Percentiles rank a stretch among this genome's conserved stretches.
Evolutionary conservation across 2,329 filamentous ascomycete species (phyloP).

Genomic region (Aspergillus japonicus): DNA sequence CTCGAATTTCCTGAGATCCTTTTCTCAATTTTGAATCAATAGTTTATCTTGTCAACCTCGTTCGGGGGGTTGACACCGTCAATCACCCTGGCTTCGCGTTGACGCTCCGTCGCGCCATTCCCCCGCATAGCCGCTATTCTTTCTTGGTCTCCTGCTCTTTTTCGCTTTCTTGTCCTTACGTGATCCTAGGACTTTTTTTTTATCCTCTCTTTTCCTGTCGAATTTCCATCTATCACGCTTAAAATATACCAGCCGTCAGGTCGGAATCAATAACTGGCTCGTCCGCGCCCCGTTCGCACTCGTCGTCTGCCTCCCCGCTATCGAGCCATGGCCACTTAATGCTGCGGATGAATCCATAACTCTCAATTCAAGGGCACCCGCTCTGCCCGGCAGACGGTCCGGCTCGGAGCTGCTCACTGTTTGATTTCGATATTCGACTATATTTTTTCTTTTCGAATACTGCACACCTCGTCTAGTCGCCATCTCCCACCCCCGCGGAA

Average conservation of each 20-base stretch:
- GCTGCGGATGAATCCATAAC: constrained; percentile 42
- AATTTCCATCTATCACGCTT: not conserved
- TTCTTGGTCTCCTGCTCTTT: constrained; percentile 12
- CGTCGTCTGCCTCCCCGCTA: constrained; percentile 14
- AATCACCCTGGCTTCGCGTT: constrained; percentile 31
- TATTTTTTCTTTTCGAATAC: not conserved
- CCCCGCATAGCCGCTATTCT: constrained; percentile 26
- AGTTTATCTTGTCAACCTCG: constrained; percentile 14
- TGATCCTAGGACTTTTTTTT: constrained; percentile 10
- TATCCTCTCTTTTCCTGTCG: constrained; percentile 11
- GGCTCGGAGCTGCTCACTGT: constrained; percentile 29
- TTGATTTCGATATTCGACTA: constrained; percentile 6
- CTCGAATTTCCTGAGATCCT: constrained; percentile 2
- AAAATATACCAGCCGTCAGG: not conserved
- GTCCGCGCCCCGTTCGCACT: constrained; percentile 14
- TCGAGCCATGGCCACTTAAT: constrained; percentile 42
- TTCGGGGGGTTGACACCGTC: constrained; percentile 21
- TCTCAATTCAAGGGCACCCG: constrained; percentile 40
- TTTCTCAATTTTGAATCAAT: not conserved
- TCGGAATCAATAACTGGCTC: not conserved
- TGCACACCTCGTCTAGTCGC: constrained; percentile 8
- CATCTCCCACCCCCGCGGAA: constrained; percentile 3
- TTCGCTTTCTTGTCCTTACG: constrained; percentile 13
- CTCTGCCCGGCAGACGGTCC: constrained; percentile 47
- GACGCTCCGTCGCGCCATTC: constrained; percentile 25